These are phyloP conservation scores for Trichoderma virens DNA, from an alignment of 495 filamentous ascomycete genomes.

Conservation along the genomic window DNA sequence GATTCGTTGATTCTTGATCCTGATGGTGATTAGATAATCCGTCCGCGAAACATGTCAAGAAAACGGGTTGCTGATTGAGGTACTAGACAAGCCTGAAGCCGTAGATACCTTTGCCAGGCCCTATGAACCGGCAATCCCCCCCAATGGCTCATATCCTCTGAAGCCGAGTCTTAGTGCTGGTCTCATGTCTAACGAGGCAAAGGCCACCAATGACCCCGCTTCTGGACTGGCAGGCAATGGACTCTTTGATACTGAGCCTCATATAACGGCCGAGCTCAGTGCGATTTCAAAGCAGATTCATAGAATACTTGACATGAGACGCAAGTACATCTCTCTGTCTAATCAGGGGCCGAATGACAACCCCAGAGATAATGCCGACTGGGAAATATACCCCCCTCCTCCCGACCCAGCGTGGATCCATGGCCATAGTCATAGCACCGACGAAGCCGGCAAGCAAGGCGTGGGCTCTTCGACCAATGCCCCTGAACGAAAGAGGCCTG, in stretches of 20 bases:
- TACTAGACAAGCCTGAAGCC: background rate
- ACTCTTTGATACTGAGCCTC: conserved; percentile 24
- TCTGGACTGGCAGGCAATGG: background rate
- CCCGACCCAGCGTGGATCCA: conserved; percentile 4
- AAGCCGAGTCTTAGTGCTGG: background rate
- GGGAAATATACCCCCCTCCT: conserved; percentile 76
- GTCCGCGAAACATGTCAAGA: background rate
- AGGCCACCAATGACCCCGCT: background rate
- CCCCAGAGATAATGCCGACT: conserved; percentile 73
- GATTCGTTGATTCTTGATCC: conserved; percentile 6
- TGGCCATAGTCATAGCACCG: background rate
- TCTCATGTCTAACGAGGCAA: conserved; percentile 13
- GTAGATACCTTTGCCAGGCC: background rate
- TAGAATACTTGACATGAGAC: conserved; percentile 69
- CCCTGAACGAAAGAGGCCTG: background rate
- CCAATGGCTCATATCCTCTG: background rate
- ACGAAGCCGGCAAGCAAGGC: background rate
- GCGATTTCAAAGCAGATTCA: conserved; percentile 84
- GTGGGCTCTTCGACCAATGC: background rate
- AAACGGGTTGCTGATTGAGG: background rate
- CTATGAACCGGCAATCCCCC: background rate
- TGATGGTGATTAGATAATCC: conserved; percentile 1
- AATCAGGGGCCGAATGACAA: conserved; percentile 73
- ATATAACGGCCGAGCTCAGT: conserved; percentile 71
- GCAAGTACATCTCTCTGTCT: conserved; percentile 82